phyloP scores from a whole-genome alignment of 164 flowering plant species.

The Cinnamomum chago region DNA sequence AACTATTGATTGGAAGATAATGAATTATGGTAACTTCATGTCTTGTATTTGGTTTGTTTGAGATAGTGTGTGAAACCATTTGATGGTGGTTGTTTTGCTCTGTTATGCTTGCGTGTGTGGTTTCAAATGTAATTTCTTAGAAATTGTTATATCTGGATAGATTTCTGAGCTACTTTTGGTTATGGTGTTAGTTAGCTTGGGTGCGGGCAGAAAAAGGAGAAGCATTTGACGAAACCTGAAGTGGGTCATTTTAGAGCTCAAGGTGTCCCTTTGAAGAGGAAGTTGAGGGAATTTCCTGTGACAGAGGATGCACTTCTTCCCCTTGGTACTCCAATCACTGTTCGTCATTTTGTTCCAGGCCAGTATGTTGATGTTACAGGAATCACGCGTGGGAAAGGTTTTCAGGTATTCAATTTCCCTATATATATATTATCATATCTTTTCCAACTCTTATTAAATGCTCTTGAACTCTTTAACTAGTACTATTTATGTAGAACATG shows the following conservation, averaged over 20 bases:
- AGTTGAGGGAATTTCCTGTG: constrained; percentile 88
- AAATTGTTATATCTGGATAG: background rate
- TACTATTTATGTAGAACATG: too few species aligned
- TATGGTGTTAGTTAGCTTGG: constrained; percentile 70
- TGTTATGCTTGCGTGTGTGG: background rate
- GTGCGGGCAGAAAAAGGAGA: constrained; percentile 87
- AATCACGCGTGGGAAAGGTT: constrained; percentile 87
- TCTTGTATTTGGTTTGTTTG: constrained; percentile 2
- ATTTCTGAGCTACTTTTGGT: background rate
- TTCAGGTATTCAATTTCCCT: constrained; percentile 55
- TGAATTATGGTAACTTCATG: too few species aligned
- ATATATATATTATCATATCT: too few species aligned
- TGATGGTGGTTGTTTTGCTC: background rate
- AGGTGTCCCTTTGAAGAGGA: constrained; percentile 91
- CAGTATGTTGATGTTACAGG: constrained; percentile 91
- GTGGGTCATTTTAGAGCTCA: constrained; percentile 98
- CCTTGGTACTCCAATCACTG: constrained; percentile 69
- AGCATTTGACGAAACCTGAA: constrained; percentile 89
- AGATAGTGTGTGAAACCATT: background rate
- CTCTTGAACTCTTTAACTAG: background rate
- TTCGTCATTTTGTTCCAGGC: constrained; percentile 96
- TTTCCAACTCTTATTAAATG: too few species aligned
- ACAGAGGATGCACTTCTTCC: constrained; percentile 96
- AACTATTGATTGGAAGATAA: too few species aligned
- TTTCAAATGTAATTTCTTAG: background rate